Percentiles rank a stretch among this genome's conserved stretches.
These are phyloP conservation scores for Solanum sejunctum DNA, from an alignment of 257 asterid genomes.

Conservation along the genomic window DNA sequence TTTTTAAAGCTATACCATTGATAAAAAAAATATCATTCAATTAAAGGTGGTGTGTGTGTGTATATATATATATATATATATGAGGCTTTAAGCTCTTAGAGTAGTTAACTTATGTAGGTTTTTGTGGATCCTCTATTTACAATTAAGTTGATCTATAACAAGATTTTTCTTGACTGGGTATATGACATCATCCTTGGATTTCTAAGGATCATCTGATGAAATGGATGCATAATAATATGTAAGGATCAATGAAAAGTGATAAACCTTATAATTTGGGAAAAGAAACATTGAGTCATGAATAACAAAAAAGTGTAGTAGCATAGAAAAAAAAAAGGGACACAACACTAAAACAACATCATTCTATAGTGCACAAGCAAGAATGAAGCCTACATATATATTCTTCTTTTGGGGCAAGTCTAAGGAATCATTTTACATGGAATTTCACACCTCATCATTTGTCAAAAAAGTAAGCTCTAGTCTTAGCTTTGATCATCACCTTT, in stretches of 20 bases:
- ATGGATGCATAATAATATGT: neutral
- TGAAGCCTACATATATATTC: neutral
- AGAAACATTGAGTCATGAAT: neutral
- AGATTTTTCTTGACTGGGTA: neutral
- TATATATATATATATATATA: neutral
- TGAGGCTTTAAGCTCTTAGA: neutral
- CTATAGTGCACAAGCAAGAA: neutral
- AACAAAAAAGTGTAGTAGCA: neutral
- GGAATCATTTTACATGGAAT: neutral
- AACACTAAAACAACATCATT: neutral
- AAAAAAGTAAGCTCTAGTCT: neutral
- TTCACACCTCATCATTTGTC: neutral
- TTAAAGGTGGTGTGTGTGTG: no score
- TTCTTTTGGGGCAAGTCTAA: neutral
- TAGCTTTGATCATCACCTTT: neutral
- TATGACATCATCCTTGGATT: neutral
- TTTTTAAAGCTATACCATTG: no score
- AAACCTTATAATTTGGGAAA: neutral
- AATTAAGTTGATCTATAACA: neutral
- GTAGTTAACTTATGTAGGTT: no score
- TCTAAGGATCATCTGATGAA: neutral
- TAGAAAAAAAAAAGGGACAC: neutral
- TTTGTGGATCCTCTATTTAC: neutral
- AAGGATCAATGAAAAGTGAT: neutral
- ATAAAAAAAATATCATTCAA: neutral